Evolutionary conservation across 768 basidiomycete species (phyloP).

Genomic region (Tulasnella sp.): DNA sequence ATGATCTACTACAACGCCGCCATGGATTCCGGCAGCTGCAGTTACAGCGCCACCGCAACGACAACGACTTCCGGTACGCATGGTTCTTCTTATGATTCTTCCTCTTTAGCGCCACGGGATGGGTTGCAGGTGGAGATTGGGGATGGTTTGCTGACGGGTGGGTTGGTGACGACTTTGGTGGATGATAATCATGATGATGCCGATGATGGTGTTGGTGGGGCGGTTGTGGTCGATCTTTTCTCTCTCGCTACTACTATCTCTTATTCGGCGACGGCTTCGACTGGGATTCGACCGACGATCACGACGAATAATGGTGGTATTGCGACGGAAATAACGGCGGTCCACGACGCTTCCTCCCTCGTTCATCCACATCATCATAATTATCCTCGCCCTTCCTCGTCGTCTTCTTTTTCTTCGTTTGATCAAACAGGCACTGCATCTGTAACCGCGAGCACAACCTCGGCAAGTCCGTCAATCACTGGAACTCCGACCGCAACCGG

Average conservation of each 20-base stretch:
- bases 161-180: too few relatives aligned
- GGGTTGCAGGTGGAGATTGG: background rate
- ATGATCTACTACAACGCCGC: constrained; percentile 23
- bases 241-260: background rate
- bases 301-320: background rate
- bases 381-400: background rate
- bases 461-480: background rate
- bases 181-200: too few relatives aligned
- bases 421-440: background rate
- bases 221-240: background rate
- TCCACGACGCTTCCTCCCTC: background rate
- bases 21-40: constrained; percentile 19
- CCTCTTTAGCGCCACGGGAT: background rate
- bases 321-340: background rate
- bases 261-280: constrained; percentile 3
- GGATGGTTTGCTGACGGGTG: too few relatives aligned
- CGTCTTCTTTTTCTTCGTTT: background rate
- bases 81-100: background rate
- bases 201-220: background rate
- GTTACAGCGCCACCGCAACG: background rate
- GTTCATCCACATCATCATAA: background rate
- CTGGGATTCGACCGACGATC: background rate
- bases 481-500: constrained; percentile 3
- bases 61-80: constrained; percentile 13
- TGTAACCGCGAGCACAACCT: background rate